Conservation (phyloP, 2,329 filamentous ascomycete species). For the Hawksworthiomyces lignivorus region DNA sequence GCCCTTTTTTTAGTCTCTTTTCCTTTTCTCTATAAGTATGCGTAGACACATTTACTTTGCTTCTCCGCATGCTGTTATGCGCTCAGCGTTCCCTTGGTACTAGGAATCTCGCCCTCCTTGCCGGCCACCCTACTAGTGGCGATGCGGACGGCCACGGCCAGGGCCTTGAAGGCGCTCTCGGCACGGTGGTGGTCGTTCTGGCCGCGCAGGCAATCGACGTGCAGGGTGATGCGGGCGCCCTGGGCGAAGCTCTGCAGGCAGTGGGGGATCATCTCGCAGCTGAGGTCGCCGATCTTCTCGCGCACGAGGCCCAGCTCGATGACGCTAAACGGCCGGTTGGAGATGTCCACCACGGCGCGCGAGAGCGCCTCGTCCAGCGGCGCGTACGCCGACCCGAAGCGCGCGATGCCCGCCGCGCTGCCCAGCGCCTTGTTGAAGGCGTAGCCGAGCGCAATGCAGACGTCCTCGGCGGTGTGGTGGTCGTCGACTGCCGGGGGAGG, state of each 20-base stretch:
- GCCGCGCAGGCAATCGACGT: conserved; percentile 86
- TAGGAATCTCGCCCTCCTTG: conserved; percentile 85
- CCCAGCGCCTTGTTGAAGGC: conserved; percentile 79
- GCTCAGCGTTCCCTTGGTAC: conserved; percentile 86
- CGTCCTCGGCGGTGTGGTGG: conserved; percentile 96
- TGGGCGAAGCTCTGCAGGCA: conserved; percentile 91
- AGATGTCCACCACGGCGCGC: conserved; percentile 88
- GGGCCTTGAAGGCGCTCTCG: conserved; percentile 94
- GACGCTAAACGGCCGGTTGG: conserved; percentile 80
- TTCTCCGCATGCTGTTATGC: no score
- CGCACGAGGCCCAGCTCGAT: conserved; percentile 77
- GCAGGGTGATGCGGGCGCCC: conserved; percentile 82
- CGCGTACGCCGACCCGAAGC: conserved; percentile 87
- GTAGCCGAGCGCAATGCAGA: conserved; percentile 80
- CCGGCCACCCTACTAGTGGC: conserved; percentile 70
- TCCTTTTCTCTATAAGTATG: conserved; percentile 2
- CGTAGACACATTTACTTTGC: no score
- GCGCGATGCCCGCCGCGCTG: conserved; percentile 69
- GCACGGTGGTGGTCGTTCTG: conserved; percentile 94
- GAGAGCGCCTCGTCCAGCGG: conserved; percentile 94
- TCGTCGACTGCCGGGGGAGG: conserved; percentile 65
- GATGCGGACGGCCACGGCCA: conserved; percentile 75
- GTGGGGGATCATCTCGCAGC: conserved; percentile 95
- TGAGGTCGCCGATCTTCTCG: conserved; percentile 90
- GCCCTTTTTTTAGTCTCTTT: conserved; percentile 10